These are phyloP conservation scores for Diaporthe humulicola DNA, from an alignment of 2,329 filamentous ascomycete species.

Conservation along the genomic window DNA sequence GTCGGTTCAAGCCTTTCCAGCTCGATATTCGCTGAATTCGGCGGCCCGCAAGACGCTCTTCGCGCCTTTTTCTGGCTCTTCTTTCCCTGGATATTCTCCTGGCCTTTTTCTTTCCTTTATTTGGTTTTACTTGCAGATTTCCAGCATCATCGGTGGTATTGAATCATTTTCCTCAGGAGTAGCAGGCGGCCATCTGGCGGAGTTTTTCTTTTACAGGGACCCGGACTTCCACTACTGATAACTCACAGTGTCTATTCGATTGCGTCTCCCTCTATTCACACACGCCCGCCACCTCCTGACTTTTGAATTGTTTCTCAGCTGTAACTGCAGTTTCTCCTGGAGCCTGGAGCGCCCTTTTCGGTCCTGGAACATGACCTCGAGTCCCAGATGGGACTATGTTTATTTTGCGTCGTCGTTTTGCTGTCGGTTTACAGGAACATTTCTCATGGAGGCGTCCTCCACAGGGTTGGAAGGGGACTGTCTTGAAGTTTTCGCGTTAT, in stretches of 20 bases:
- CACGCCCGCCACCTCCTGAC: constrained; percentile 11
- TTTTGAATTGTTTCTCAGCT: constrained; percentile 9
- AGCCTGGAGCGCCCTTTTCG: constrained; percentile 6
- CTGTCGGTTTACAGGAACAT: constrained; percentile 25
- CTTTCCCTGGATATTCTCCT: constrained; percentile 8
- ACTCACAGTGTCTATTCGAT: constrained; percentile 34
- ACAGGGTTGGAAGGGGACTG: neutral
- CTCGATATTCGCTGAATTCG: constrained; percentile 79
- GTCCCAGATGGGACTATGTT: constrained; percentile 22
- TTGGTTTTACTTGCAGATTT: constrained; percentile 40
- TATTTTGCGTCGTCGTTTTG: constrained; percentile 18
- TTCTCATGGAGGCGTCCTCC: constrained; percentile 22
- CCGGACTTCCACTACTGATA: constrained; percentile 36
- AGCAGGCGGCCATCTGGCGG: constrained; percentile 34
- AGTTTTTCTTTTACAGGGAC: constrained; percentile 27
- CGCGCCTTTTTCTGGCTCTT: constrained; percentile 8
- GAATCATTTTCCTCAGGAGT: constrained; percentile 24
- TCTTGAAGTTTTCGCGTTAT: neutral
- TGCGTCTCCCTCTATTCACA: constrained; percentile 21
- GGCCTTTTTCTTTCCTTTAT: constrained; percentile 35
- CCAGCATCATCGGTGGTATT: constrained; percentile 38
- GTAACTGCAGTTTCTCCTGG: constrained; percentile 8
- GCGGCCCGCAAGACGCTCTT: constrained; percentile 21
- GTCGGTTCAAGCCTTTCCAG: constrained; percentile 87
- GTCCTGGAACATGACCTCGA: constrained; percentile 2